Evolutionary conservation across 2,329 filamentous ascomycete species (phyloP).

Genomic region (Aspergillus ustus): DNA sequence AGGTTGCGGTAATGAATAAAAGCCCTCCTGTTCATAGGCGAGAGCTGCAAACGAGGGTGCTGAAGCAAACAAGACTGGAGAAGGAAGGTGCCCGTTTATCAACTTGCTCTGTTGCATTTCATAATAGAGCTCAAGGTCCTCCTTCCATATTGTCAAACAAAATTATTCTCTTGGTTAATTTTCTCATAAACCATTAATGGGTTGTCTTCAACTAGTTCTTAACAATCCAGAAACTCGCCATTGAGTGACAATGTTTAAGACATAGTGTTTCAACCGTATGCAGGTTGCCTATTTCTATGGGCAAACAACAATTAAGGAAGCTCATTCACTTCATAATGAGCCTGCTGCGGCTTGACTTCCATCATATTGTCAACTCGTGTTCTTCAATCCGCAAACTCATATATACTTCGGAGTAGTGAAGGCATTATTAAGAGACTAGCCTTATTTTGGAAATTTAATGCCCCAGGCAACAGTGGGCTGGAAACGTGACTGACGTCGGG

Average conservation of each 20-base stretch:
- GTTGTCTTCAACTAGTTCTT: neutral
- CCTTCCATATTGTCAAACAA: too few relatives aligned
- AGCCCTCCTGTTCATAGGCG: neutral
- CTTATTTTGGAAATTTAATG: neutral
- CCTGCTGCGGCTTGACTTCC: neutral
- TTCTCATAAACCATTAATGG: neutral
- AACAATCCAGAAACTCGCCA: neutral
- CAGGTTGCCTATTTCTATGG: neutral
- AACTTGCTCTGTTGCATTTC: neutral
- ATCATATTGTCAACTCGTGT: neutral
- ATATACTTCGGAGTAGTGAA: neutral
- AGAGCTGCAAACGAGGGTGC: neutral
- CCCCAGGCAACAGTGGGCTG: constrained; percentile 22
- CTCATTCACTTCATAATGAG: neutral
- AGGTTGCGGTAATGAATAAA: neutral
- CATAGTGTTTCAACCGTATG: neutral
- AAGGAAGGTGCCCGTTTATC: neutral
- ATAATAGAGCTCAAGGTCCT: neutral
- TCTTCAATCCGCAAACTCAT: neutral
- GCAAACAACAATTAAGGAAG: neutral
- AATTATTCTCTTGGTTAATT: neutral
- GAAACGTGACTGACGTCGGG: constrained; percentile 26
- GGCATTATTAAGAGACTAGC: constrained; percentile 12
- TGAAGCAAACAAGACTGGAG: too few relatives aligned
- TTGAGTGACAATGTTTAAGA: neutral